These are phyloP conservation scores for Excoecaria cochinchinensis DNA, from an alignment of 345 rosid genomes.

Conservation along the genomic window DNA sequence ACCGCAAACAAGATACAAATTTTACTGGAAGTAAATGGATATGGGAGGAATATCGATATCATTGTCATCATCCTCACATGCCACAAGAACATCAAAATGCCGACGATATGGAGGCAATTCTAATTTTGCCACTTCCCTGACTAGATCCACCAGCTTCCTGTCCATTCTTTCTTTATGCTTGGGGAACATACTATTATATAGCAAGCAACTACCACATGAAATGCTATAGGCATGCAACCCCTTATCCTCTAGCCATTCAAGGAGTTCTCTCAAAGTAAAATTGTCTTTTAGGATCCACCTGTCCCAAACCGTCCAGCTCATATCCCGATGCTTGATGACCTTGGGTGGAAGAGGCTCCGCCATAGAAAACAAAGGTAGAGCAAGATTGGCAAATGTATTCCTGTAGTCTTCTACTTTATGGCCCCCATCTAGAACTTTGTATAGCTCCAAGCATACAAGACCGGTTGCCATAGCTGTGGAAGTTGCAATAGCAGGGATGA, in stretches of 20 bases:
- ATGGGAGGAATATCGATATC: conserved; percentile 89
- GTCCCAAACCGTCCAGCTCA: conserved; percentile 99
- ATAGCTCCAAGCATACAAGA: conserved; percentile 91
- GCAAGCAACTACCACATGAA: conserved; percentile 82
- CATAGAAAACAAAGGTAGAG: conserved; percentile 87
- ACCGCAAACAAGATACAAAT: not conserved
- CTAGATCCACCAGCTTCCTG: conserved; percentile 73
- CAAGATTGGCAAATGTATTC: conserved; percentile 94
- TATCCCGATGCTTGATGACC: conserved; percentile 74
- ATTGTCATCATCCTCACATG: conserved; percentile 79
- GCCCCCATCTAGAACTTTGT: conserved; percentile 76
- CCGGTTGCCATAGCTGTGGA: conserved; percentile 99
- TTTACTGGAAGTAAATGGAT: conserved; percentile 68
- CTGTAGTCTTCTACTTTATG: conserved; percentile 90
- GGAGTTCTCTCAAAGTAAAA: conserved; percentile 70
- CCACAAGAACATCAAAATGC: conserved; percentile 90
- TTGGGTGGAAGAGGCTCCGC: conserved; percentile 97
- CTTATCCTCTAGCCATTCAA: conserved; percentile 74
- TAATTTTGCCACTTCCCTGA: conserved; percentile 75
- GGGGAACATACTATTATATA: conserved; percentile 86
- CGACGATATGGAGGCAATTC: conserved; percentile 66
- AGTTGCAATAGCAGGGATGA: conserved; percentile 98
- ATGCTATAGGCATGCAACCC: conserved; percentile 90
- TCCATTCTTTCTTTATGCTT: conserved; percentile 83
- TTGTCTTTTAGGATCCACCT: conserved; percentile 73